These are phyloP conservation scores for Lodderomyces jiufengensis DNA, from an alignment of 1,139 yeast species.

Conservation along the genomic window DNA sequence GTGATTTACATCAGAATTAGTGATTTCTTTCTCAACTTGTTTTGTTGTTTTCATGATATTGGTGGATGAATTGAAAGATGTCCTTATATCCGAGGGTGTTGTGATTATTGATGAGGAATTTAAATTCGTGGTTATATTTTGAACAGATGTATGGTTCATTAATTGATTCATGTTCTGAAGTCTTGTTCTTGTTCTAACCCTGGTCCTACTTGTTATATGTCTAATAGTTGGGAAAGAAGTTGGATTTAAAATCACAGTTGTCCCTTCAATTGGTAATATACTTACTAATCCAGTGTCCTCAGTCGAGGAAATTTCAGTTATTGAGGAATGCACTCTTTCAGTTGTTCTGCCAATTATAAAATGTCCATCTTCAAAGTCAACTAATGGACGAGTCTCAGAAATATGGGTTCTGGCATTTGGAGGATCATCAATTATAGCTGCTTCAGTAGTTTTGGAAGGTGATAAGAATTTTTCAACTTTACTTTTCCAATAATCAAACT, in stretches of 20 bases:
- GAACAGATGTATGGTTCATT: neutral
- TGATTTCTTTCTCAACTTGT: neutral
- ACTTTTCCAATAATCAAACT: no score
- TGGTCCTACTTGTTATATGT: neutral
- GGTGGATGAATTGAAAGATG: neutral
- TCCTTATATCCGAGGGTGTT: neutral
- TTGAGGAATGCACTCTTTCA: no score
- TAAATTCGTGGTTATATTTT: neutral
- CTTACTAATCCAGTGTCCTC: neutral
- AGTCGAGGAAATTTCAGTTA: no score
- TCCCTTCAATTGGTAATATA: slow-evolving; percentile 7
- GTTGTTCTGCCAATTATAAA: slow-evolving; percentile 1
- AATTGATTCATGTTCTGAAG: neutral
- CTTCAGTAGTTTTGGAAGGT: no score
- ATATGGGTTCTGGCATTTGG: neutral
- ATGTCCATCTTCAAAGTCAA: slow-evolving; percentile 5
- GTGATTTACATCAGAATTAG: neutral
- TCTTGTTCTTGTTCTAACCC: neutral
- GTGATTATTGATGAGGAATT: neutral
- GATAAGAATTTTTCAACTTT: no score
- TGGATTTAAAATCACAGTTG: slow-evolving; percentile 4
- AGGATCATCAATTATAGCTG: no score
- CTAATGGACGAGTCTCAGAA: neutral
- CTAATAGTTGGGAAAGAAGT: slow-evolving; percentile 1
- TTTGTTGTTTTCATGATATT: neutral